A percentile compares a stretch with the other conserved stretches of the same genome.
Conservation (phyloP, 2,329 filamentous ascomycete genomes). For the Nigrospora sphaerica region DNA sequence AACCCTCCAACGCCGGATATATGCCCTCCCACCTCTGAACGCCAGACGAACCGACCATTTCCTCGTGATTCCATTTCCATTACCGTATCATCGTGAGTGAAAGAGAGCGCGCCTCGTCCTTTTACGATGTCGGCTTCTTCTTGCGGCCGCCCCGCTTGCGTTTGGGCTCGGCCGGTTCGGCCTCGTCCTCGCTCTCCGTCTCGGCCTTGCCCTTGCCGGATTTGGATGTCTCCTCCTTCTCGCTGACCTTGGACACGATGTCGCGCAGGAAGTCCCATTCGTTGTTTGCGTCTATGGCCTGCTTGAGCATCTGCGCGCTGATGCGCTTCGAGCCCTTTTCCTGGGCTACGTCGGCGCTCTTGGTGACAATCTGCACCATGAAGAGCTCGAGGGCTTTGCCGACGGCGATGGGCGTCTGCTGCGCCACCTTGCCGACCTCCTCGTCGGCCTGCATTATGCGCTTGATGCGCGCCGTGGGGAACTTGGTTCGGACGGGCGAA, state of each 20-base stretch:
- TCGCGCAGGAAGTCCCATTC: slow-evolving; percentile 92
- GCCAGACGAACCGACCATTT: not conserved
- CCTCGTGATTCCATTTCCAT: slow-evolving; percentile 2
- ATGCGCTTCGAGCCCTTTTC: slow-evolving; percentile 83
- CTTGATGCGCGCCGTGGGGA: slow-evolving; percentile 95
- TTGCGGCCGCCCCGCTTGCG: slow-evolving; percentile 36
- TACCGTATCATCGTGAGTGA: slow-evolving; percentile 2
- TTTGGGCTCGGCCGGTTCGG: slow-evolving; percentile 36
- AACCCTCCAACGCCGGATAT: slow-evolving; percentile 1
- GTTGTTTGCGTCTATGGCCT: slow-evolving; percentile 79
- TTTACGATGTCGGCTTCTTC: slow-evolving; percentile 37
- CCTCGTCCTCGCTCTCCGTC: slow-evolving; percentile 45
- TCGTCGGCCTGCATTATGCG: slow-evolving; percentile 99
- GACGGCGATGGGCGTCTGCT: slow-evolving; percentile 93
- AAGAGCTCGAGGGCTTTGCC: slow-evolving; percentile 95
- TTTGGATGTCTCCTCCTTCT: slow-evolving; percentile 41
- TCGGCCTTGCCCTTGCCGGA: slow-evolving; percentile 35
- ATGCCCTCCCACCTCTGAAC: not conserved
- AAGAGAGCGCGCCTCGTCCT: not conserved
- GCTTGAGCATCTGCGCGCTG: slow-evolving; percentile 84
- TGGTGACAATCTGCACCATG: slow-evolving; percentile 90
- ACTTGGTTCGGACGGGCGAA: slow-evolving; percentile 86
- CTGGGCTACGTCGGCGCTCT: slow-evolving; percentile 77
- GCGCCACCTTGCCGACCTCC: slow-evolving; percentile 95
- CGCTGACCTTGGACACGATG: slow-evolving; percentile 73